These are phyloP conservation scores for Cyclotella sp. DNA, from an alignment of 108 stramenopile genomes.

Conservation along the genomic window DNA sequence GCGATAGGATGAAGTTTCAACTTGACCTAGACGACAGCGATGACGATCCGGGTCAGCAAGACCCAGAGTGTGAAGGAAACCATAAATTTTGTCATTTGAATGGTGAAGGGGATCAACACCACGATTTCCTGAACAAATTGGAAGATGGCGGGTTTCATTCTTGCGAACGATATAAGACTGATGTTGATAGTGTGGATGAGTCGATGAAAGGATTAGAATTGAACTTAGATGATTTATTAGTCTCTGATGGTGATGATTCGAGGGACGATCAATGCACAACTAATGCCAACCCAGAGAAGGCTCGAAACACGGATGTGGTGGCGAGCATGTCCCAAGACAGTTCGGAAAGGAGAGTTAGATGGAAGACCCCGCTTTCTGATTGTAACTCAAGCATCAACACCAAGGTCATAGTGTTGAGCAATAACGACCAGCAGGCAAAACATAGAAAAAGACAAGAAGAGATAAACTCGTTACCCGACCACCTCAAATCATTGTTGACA, in stretches of 20 bases:
- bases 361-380: neutral
- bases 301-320: neutral
- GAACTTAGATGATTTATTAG: constrained; percentile 6
- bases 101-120: no score
- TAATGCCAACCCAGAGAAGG: neutral
- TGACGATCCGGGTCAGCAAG: neutral
- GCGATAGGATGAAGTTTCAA: neutral
- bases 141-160: neutral
- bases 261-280: neutral
- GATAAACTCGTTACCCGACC: neutral
- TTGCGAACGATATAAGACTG: neutral
- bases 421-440: neutral
- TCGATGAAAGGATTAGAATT: neutral
- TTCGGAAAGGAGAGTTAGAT: neutral
- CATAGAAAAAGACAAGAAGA: neutral
- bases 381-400: neutral
- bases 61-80: neutral
- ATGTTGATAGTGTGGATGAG: constrained; percentile 2
- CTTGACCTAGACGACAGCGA: neutral
- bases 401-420: no score
- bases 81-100: no score
- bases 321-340: neutral
- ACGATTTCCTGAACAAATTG: neutral
- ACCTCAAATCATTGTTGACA: constrained; percentile 4
- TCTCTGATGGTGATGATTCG: neutral